Evolutionary conservation across 805 yeast species (phyloP), one percentile per base, ranked within the genome.

Genomic region (Suhomyces emberorum): DNA sequence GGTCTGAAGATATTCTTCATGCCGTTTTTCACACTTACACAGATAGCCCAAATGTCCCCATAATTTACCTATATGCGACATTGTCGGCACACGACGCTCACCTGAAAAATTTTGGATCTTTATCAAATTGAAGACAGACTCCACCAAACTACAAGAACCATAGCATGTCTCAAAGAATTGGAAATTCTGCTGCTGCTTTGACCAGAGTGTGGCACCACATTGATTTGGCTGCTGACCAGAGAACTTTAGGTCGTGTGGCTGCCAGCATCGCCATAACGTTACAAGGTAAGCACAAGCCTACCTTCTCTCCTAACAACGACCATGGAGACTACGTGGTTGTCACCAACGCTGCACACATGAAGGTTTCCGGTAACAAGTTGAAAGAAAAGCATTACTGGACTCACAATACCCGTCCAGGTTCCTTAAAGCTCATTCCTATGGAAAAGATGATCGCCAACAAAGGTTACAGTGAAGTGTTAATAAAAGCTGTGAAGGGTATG

Each of bases 211-310:
- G 99, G 99, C 98, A 91, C 57, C 96, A 89, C 57, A 85, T 93
- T 23, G 98, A 95, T 58, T 75, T 88, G 23, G 86, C 95, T 10
- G 72, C 77, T 32, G 98, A 93, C 37, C 64, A 70, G 24, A 77
- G 98, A 53, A 81, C 97, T 0, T 63, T 93, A 32, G 99, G 99
- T 57, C 82, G 98, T 56, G 61, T 93, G 39, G 98, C 99, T 3
- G 72, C 95, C 1, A 74, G 81, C 39, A 88, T 93, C 38, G 97
- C 98, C 17, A 70, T 79, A 20, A 81, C 93, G 0, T 72, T 93
- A 28, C 88, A 86, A 64, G 99, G 99, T n/a, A 93, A 93, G 61
- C 97, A 93, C 67, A 93, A 93, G 69, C 99, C 99, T 3, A 76
- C 88, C 0, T 83, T 65, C 47, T 87, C 88, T 52, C 69, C 70